phyloP scores from a whole-genome alignment of 2,329 filamentous ascomycete genomes.

The Verticillium isaacii region DNA sequence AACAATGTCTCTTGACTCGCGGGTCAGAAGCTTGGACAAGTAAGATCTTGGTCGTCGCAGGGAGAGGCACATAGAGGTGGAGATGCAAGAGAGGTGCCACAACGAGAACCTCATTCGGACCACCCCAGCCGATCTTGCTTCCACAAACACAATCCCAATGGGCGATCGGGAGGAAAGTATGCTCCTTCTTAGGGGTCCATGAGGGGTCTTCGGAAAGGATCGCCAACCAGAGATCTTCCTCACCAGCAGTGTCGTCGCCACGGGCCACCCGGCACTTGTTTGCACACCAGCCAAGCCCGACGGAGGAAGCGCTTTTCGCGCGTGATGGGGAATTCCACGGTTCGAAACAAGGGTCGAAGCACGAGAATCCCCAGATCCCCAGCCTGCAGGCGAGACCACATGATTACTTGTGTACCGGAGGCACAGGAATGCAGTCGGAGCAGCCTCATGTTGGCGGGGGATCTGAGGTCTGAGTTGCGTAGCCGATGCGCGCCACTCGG shows the following conservation, averaged over 20 bases:
- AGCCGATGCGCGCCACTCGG: slow-evolving; percentile 10
- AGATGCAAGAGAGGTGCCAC: not conserved
- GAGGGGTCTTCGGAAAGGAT: not conserved
- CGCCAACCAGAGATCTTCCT: not conserved
- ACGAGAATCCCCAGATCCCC: not conserved
- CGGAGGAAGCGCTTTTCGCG: not conserved
- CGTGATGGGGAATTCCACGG: not conserved
- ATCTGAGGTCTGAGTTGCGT: not conserved
- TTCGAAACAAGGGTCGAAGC: not conserved
- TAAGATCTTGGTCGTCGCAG: not conserved
- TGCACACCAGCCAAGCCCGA: not conserved
- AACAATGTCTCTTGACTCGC: not conserved
- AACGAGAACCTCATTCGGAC: not conserved
- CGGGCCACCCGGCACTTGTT: not conserved
- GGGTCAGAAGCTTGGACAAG: not conserved
- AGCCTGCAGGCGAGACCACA: not conserved
- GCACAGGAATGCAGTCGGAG: not conserved
- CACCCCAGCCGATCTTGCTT: not conserved
- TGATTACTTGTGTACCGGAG: not conserved
- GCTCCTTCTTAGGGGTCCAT: not conserved
- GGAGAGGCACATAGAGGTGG: not conserved
- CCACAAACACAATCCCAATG: not conserved
- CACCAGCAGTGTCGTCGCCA: not conserved
- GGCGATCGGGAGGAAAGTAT: not conserved
- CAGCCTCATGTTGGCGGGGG: not conserved